Conservation (phyloP, 345 rosid genomes). For the Hibiscus mutabilis region DNA sequence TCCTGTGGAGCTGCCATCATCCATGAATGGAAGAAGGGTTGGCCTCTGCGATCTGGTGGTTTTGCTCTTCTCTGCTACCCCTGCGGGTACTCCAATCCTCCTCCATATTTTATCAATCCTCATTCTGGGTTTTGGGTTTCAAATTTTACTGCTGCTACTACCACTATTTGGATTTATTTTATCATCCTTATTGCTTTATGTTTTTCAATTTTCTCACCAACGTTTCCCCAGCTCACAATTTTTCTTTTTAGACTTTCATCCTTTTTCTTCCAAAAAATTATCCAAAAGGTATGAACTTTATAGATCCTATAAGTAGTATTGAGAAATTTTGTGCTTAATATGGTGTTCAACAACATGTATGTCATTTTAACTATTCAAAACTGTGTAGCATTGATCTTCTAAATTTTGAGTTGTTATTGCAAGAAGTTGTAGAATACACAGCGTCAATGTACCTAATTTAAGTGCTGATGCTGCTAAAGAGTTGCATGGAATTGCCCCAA, state of each 20-base stretch:
- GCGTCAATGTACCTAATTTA: neutral
- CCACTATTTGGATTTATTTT: neutral
- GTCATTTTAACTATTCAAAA: neutral
- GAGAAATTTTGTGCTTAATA: neutral
- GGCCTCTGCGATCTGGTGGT: slow-evolving; percentile 83
- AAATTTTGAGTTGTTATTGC: neutral
- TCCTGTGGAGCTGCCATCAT: slow-evolving; percentile 42
- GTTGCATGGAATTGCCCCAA: neutral
- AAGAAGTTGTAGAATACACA: neutral
- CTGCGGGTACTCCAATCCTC: slow-evolving; percentile 60
- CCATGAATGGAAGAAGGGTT: slow-evolving; percentile 74
- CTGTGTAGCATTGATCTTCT: neutral
- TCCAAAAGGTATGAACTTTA: neutral
- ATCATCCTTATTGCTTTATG: neutral
- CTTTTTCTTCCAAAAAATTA: neutral
- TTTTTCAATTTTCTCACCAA: neutral
- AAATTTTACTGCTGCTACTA: neutral
- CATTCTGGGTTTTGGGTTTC: slow-evolving; percentile 18
- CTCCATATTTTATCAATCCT: neutral
- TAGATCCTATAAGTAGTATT: neutral
- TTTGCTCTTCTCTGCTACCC: slow-evolving; percentile 65
- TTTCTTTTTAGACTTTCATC: neutral
- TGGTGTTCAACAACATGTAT: neutral
- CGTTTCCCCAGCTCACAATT: neutral
- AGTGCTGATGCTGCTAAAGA: neutral